Evolutionary conservation across 768 basidiomycete species (phyloP), one percentile per base, ranked within the genome.

Genomic region (Paxillus involutus): DNA sequence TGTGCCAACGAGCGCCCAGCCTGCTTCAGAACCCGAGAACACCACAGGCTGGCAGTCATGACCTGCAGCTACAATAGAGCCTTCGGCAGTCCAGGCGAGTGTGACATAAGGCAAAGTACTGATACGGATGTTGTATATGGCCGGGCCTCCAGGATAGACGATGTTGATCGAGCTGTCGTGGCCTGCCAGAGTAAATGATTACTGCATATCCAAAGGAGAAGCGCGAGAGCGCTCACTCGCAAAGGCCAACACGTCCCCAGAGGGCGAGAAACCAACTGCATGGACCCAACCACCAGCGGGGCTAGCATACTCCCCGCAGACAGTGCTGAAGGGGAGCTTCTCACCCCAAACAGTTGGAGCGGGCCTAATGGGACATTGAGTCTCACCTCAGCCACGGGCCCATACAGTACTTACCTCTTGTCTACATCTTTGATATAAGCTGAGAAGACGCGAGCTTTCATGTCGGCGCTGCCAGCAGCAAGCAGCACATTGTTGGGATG

Each of bases 381-480:
- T 46, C 40, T 26, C 4, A 52, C 26, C n/a, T n/a, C 24, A 36
- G 26, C 9, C 37, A 13, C 13, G 30, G 26, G 29, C 12, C 47
- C 49, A 52, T 33, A n/a, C 47, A 21, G 6, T 24, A 65, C 78
- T 59, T 59, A 89, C 96, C 86, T 90, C 65, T 91, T 85, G 67
- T 99, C 97, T 19, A 98, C 86, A 62, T 97, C 97, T 77, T 99
- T 99, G 76, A 98, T 95, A 72, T 93, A 98, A 4, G 94, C 97
- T 1, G 95, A 98, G 72, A 98, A 91, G 8, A 99, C 97, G 17
- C 95, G 83, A 11, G 97, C 97, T 73, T 96, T 96, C 84, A 93
- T 93, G 67, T 99, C 97, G 0, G 96, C 94, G 54, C 92, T 88
- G n/a, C 97, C 97, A 35, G 96, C 90, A 4, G 96, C 97, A 26